phyloP scores from a whole-genome alignment of 805 yeast genomes.

The Candida taoyuanica region DNA sequence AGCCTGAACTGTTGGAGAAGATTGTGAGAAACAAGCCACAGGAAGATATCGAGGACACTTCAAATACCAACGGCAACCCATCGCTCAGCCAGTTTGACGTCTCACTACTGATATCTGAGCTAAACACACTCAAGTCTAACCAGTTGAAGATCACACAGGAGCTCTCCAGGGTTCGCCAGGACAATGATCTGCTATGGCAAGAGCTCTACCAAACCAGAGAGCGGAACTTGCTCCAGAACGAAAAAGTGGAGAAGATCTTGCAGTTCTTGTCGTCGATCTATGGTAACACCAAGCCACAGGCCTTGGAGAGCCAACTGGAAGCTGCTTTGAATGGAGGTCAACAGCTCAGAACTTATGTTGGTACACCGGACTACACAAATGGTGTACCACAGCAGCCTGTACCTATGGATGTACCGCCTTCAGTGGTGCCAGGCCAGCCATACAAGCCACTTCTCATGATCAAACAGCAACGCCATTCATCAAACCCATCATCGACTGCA shows the following conservation, averaged over 20 bases:
- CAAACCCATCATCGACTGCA: constrained; percentile 8
- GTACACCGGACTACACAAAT: too few species aligned
- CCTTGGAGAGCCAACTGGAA: constrained; percentile 18
- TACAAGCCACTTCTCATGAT: constrained; percentile 22
- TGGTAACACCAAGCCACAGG: constrained; percentile 24
- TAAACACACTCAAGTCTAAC: constrained; percentile 55
- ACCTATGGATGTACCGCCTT: too few species aligned
- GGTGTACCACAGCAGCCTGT: not conserved
- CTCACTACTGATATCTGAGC: constrained; percentile 40
- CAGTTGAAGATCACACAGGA: constrained; percentile 84
- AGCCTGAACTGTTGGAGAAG: constrained; percentile 80
- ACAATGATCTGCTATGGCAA: constrained; percentile 88
- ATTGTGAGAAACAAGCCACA: constrained; percentile 70
- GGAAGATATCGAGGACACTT: constrained; percentile 14
- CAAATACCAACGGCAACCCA: constrained; percentile 10
- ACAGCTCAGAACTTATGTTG: constrained; percentile 4
- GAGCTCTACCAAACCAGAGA: constrained; percentile 83
- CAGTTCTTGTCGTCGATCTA: constrained; percentile 76
- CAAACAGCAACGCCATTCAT: constrained; percentile 16
- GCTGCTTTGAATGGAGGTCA: not conserved
- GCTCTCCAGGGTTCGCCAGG: constrained; percentile 73
- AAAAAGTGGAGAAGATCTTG: constrained; percentile 80
- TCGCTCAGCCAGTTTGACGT: constrained; percentile 1
- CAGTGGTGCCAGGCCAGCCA: not conserved
- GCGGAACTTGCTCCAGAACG: constrained; percentile 78